Percentiles rank a stretch among this genome's conserved stretches.
Evolutionary conservation across 176 grass and related monocot genomes (phyloP).

Genomic region (Urochloa ruziziensis): DNA sequence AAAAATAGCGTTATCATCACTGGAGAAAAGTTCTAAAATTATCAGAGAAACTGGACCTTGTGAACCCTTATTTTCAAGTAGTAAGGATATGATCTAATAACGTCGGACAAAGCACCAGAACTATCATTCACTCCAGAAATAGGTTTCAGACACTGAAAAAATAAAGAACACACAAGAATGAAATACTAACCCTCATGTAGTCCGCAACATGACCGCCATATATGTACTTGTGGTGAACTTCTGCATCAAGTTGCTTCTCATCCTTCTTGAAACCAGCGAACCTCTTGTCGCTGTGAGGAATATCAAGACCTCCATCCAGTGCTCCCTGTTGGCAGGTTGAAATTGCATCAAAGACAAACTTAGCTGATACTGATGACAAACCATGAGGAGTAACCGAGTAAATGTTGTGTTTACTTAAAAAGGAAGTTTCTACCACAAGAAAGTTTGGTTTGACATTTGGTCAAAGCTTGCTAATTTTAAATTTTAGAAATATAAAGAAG

Average conservation of each 20-base stretch:
- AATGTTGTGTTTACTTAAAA: background rate
- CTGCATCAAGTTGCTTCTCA: conserved; percentile 62
- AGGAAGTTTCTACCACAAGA: background rate
- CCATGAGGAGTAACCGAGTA: background rate
- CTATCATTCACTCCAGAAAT: background rate
- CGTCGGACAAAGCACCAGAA: background rate
- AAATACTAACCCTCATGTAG: conserved; percentile 68
- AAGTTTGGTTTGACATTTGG: background rate
- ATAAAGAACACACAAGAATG: background rate
- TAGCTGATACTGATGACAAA: background rate
- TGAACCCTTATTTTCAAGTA: background rate
- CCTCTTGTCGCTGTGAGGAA: conserved; percentile 79
- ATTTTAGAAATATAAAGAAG: background rate
- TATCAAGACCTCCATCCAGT: conserved; percentile 80
- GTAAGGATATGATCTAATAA: background rate
- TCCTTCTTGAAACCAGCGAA: conserved; percentile 91
- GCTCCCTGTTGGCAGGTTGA: conserved; percentile 60
- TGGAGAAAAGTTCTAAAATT: background rate
- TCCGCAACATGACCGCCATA: conserved; percentile 71
- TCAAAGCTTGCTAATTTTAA: background rate
- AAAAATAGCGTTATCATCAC: background rate
- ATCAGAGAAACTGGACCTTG: background rate
- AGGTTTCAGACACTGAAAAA: background rate
- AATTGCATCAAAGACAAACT: conserved; percentile 52
- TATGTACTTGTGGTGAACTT: conserved; percentile 76